These are phyloP conservation scores for Russula emetica DNA, from an alignment of 768 basidiomycete genomes.

Conservation along the genomic window DNA sequence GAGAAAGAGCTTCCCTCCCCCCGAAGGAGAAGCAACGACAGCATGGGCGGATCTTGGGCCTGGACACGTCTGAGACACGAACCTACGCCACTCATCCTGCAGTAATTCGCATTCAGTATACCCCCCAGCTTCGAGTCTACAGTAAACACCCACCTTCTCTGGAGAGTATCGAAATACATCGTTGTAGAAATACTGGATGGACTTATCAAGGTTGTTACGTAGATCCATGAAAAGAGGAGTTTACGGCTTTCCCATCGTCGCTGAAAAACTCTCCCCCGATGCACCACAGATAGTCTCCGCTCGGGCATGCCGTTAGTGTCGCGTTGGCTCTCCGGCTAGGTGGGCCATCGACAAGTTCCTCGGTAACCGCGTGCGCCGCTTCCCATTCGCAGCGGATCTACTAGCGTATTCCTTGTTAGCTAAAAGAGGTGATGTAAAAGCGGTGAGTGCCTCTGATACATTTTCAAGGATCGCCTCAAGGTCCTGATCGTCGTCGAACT, in stretches of 20 bases:
- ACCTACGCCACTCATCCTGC: constrained; percentile 86
- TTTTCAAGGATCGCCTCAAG: constrained; percentile 80
- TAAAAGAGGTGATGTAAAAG: not conserved
- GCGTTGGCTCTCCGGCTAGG: constrained; percentile 82
- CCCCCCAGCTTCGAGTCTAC: not conserved
- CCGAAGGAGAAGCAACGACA: constrained; percentile 63
- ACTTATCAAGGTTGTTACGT: not conserved
- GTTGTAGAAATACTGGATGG: constrained; percentile 71
- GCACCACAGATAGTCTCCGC: constrained; percentile 76
- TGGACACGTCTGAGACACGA: constrained; percentile 78
- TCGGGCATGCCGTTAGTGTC: constrained; percentile 74
- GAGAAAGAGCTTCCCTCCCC: constrained; percentile 83
- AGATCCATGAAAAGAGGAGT: constrained; percentile 27
- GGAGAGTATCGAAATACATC: constrained; percentile 85
- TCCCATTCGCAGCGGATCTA: constrained; percentile 86
- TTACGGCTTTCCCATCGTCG: constrained; percentile 76
- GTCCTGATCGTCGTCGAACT: constrained; percentile 67
- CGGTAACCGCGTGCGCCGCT: constrained; percentile 72
- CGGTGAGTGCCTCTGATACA: constrained; percentile 39
- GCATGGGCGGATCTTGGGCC: constrained; percentile 88
- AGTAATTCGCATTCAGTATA: not conserved
- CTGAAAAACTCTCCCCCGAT: constrained; percentile 86
- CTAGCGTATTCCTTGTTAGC: constrained; percentile 30
- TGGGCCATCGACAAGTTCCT: constrained; percentile 78
- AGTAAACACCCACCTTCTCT: constrained; percentile 51